Base-by-base conservation (phyloP, 2,329 filamentous ascomycete species). In the Talaromyces atroroseus region DNA sequence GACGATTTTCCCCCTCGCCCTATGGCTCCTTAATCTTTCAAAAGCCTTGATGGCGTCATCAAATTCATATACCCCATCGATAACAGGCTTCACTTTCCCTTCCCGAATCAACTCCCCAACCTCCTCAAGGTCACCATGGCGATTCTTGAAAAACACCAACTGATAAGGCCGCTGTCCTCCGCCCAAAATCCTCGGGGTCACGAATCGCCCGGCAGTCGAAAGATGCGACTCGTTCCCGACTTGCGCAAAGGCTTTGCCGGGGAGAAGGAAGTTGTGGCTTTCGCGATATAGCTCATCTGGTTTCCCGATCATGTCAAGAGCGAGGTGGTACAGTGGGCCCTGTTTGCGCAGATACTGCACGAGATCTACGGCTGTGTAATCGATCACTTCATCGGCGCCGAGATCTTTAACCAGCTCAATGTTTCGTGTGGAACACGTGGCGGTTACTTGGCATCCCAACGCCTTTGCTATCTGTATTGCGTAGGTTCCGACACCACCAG, bases 391-490 rank as follows among this genome's bases (percentile, higher is more conserved):
- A 61, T 87, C 83, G 6, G 85, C 85, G 0, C 85, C 85, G 1
- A 88, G 68, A 2, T 71, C 69, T 58, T 77, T 77, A 64, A 82
- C 84, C 1, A 87, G 66, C 46, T 81, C 77, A 0, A 78, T 72
- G 65, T 87, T 88, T 5, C 67, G 66, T 0, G 72, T 75, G 10
- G 83, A 87, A 63, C 85, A 88, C 4, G 77, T 78, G 2, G 76
- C 75, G 1, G 79, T 82, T 32, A 88, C 84, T 59, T 80, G 72
- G 61, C 80, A 84, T 0, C 83, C 84, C 3, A 82, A 64, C 0
- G 74, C 72, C 65, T 86, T 87, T 8, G 84, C 84, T 46, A 87
- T 78, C 64, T 88, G 85, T 53, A 88, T 82, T 0, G 76, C 80
- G 57, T 78, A 85, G 0, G 78, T 76, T 0, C 85, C 85, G 0